Conservation (phyloP, 305 asterid species). For the Rubia peregrina region DNA sequence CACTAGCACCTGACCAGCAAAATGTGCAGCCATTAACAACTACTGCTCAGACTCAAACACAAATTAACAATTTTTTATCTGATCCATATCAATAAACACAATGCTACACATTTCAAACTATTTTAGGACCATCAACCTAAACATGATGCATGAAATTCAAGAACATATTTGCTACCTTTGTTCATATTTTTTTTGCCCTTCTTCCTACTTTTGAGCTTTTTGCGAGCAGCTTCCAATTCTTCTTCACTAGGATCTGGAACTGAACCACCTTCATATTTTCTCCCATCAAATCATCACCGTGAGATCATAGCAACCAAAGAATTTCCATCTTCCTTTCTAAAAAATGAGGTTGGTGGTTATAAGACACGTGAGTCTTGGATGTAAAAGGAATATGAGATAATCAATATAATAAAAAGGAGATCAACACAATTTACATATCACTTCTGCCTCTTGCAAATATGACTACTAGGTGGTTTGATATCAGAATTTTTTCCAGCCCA, state of each 20-base stretch:
- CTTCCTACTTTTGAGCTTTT: conserved; percentile 51
- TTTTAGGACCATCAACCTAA: too few relatives aligned
- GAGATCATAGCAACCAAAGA: conserved; percentile 60
- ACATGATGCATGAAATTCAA: too few relatives aligned
- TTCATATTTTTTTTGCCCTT: too few relatives aligned
- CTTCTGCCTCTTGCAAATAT: conserved; percentile 52
- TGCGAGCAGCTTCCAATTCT: conserved; percentile 76
- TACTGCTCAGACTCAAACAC: too few relatives aligned
- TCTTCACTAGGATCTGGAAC: conserved; percentile 66
- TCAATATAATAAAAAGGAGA: not conserved
- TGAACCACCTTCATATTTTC: conserved; percentile 51
- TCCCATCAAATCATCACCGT: conserved; percentile 65
- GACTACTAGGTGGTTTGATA: conserved; percentile 76
- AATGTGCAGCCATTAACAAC: too few relatives aligned
- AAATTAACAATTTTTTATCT: too few relatives aligned
- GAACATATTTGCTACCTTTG: too few relatives aligned
- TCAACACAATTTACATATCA: conserved; percentile 25
- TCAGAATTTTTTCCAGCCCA: conserved; percentile 71
- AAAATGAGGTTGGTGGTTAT: not conserved
- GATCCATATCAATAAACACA: too few relatives aligned
- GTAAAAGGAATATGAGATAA: not conserved
- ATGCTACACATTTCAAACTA: too few relatives aligned
- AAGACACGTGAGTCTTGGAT: not conserved
- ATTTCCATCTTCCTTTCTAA: conserved; percentile 56
- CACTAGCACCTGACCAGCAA: too few relatives aligned